Conservation (phyloP, 139 green algal genomes). For the Chlamydomonas eustigma region DNA sequence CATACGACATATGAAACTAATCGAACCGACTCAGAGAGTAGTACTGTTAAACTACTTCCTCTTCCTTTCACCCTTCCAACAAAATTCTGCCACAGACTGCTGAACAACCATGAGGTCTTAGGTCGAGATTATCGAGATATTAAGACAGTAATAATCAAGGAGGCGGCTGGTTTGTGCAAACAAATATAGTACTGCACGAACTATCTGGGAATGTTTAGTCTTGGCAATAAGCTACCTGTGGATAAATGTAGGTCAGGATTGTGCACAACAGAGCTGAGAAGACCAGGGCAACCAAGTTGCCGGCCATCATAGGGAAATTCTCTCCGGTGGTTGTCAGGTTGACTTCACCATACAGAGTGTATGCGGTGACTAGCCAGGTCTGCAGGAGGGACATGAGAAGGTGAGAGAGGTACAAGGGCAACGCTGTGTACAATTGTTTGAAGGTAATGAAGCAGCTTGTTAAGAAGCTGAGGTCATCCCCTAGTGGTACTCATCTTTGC, state of each 20-base stretch:
- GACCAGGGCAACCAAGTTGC: constrained; percentile 79
- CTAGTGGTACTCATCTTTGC: no score
- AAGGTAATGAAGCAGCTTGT: no score
- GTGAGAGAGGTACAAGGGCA: no score
- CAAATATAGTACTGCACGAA: neutral
- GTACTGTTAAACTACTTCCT: no score
- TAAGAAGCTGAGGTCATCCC: no score
- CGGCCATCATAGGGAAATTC: constrained; percentile 86
- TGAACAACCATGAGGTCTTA: neutral
- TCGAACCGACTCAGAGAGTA: no score
- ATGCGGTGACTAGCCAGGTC: no score
- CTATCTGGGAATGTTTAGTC: neutral
- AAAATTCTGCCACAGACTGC: no score
- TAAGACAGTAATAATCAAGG: neutral
- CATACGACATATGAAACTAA: no score
- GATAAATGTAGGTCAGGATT: constrained; percentile 50
- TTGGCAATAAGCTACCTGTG: constrained; percentile 8
- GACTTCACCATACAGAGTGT: constrained; percentile 1
- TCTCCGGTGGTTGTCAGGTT: constrained; percentile 27
- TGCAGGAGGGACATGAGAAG: no score
- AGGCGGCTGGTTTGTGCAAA: neutral
- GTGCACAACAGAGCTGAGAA: constrained; percentile 62
- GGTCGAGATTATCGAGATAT: neutral
- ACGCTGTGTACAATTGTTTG: no score
- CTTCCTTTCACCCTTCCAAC: no score